Evolutionary conservation across 2,329 filamentous ascomycete species (phyloP).

Genomic region (Xylaria sp.): DNA sequence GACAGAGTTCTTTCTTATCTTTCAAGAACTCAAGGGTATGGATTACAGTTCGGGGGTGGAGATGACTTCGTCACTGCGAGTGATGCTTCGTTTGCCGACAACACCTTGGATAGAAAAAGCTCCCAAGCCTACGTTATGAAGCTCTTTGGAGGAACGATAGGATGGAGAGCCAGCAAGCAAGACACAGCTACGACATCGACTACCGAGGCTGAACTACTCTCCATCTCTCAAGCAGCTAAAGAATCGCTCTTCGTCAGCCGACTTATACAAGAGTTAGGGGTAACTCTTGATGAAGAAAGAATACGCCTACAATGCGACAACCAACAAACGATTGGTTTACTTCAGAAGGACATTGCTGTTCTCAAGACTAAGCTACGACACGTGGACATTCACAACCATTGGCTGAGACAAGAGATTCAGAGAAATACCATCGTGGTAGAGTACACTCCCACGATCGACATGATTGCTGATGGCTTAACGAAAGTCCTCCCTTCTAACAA

Average conservation of each 20-base stretch:
- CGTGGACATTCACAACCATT: conserved; percentile 5
- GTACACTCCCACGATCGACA: not conserved
- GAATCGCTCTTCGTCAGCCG: not conserved
- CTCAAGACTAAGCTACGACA: not conserved
- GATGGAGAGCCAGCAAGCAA: conserved; percentile 3
- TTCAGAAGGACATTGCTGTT: not conserved
- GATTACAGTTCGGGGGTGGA: not conserved
- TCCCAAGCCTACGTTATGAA: conserved; percentile 4
- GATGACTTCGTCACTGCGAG: not conserved
- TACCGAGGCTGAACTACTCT: conserved; percentile 1
- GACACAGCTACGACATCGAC: conserved; percentile 2
- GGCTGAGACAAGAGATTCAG: not conserved
- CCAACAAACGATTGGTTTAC: conserved; percentile 1
- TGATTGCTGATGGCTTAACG: not conserved
- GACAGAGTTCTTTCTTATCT: not conserved
- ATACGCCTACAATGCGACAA: conserved; percentile 1
- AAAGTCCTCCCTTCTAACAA: not conserved
- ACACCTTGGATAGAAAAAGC: conserved; percentile 3
- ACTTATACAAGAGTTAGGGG: not conserved
- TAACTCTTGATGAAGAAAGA: not conserved
- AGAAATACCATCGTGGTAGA: not conserved
- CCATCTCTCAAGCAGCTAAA: conserved; percentile 4
- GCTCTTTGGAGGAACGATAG: conserved; percentile 2
- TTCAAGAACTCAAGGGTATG: not conserved
- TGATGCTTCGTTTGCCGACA: conserved; percentile 3